These are phyloP conservation scores for Cladophialophora yegresii DNA, from an alignment of 2,329 filamentous ascomycete genomes.

Conservation along the genomic window DNA sequence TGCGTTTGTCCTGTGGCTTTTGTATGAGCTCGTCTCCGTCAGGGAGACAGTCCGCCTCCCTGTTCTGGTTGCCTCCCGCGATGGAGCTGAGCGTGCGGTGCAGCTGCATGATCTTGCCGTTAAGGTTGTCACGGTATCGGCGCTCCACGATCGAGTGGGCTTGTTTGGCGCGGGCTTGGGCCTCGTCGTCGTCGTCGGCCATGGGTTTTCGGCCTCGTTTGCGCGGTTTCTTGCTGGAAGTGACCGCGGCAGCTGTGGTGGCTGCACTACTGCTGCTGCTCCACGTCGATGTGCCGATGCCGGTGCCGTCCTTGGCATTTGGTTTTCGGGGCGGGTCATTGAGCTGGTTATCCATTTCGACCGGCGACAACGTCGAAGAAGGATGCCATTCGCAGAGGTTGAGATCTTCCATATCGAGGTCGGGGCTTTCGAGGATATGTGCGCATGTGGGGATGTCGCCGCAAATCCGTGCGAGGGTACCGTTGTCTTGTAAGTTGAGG, in stretches of 20 bases:
- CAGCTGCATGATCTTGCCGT: slow-evolving; percentile 36
- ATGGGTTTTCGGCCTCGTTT: slow-evolving; percentile 27
- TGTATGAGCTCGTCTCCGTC: not conserved
- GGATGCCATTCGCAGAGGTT: slow-evolving; percentile 6
- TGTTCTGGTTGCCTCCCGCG: slow-evolving; percentile 14
- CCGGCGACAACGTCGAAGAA: not conserved
- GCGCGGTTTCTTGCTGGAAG: slow-evolving; percentile 18
- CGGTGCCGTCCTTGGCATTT: slow-evolving; percentile 5
- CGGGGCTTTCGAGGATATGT: slow-evolving; percentile 20
- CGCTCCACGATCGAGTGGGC: slow-evolving; percentile 36
- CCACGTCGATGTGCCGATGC: not conserved
- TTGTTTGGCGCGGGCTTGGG: slow-evolving; percentile 31
- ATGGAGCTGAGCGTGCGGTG: slow-evolving; percentile 29
- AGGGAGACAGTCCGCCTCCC: not conserved
- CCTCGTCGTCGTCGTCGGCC: slow-evolving; percentile 26
- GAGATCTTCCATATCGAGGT: slow-evolving; percentile 31
- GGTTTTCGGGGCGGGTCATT: not conserved
- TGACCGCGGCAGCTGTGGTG: no score
- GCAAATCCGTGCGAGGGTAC: slow-evolving; percentile 13
- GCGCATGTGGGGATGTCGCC: slow-evolving; percentile 21
- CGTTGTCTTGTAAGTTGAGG: not conserved
- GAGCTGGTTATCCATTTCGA: not conserved
- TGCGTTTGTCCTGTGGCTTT: slow-evolving; percentile 24
- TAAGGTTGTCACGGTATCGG: slow-evolving; percentile 36
- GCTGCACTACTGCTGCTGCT: not conserved